A percentile compares a stretch with the other conserved stretches of the same genome.
Conservation (phyloP, 345 rosid genomes). For the Laguncularia racemosa region DNA sequence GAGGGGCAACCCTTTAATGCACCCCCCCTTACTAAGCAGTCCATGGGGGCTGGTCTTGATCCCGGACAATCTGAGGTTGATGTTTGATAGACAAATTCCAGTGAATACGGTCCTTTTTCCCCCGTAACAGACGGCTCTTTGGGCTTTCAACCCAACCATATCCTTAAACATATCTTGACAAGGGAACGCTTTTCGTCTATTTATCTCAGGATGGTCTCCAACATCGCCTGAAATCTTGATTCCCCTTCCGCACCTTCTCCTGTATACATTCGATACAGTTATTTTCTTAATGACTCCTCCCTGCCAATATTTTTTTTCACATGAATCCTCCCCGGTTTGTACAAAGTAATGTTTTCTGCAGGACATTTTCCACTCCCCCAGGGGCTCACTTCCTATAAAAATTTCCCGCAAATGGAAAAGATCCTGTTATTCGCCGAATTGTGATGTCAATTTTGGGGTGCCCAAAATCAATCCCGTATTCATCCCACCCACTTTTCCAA, state of each 20-base stretch:
- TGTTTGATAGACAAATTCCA: constrained; percentile 60
- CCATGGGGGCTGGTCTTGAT: constrained; percentile 48
- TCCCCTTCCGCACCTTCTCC: constrained; percentile 56
- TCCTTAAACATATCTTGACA: constrained; percentile 41
- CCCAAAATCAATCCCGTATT: constrained; percentile 74
- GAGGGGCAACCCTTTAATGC: constrained; percentile 59
- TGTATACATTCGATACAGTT: constrained; percentile 40
- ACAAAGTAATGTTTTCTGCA: constrained; percentile 69
- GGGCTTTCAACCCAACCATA: constrained; percentile 67
- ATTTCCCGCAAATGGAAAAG: constrained; percentile 82
- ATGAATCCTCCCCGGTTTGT: constrained; percentile 68
- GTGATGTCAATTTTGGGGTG: constrained; percentile 79
- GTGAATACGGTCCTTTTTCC: constrained; percentile 59
- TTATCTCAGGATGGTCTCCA: constrained; percentile 82
- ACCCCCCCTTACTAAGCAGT: constrained; percentile 76
- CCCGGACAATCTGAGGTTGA: constrained; percentile 54
- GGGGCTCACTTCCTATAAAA: constrained; percentile 90
- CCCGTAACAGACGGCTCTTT: constrained; percentile 57
- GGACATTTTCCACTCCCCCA: constrained; percentile 70
- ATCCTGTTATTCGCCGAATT: constrained; percentile 75
- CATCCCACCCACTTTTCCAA: constrained; percentile 92
- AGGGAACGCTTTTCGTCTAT: constrained; percentile 78
- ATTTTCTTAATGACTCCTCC: constrained; percentile 77
- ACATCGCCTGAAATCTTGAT: constrained; percentile 71
- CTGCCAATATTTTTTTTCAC: constrained; percentile 81